Conservation (phyloP, 73 alveolate species). For the Tetrahymena elliotti region DNA sequence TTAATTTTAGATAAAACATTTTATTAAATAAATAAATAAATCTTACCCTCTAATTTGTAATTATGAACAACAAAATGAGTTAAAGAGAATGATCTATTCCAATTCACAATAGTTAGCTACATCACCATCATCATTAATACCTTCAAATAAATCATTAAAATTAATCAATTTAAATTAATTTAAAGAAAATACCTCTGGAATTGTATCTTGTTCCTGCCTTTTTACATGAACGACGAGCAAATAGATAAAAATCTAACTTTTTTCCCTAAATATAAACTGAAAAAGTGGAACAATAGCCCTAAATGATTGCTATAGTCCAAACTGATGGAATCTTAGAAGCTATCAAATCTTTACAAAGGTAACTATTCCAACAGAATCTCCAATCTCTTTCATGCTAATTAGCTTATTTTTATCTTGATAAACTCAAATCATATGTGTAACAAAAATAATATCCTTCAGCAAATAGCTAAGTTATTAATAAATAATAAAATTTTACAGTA, state of each 20-base stretch:
- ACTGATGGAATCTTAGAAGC: slow-evolving; percentile 55
- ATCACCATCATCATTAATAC: slow-evolving; percentile 84
- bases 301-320: slow-evolving; percentile 73
- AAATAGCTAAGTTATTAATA: background rate
- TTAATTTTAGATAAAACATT: too few relatives aligned
- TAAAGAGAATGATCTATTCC: slow-evolving; percentile 70
- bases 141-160: background rate
- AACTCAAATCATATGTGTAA: slow-evolving; percentile 79
- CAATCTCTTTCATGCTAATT: slow-evolving; percentile 43
- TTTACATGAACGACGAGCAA: slow-evolving; percentile 83
- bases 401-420: slow-evolving; percentile 21
- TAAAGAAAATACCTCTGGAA: slow-evolving; percentile 63
- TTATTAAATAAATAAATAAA: background rate
- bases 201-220: slow-evolving; percentile 92
- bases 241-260: slow-evolving; percentile 61
- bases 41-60: slow-evolving; percentile 80
- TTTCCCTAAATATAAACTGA: slow-evolving; percentile 51
- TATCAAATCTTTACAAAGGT: slow-evolving; percentile 60
- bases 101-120: slow-evolving; percentile 89
- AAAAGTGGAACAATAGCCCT: slow-evolving; percentile 77
- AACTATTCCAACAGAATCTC: slow-evolving; percentile 78
- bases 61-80: slow-evolving; percentile 64
- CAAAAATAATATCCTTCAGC: slow-evolving; percentile 72
- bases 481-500: background rate
- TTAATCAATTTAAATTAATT: background rate